Conservation (phyloP, 768 basidiomycete species). For the Pleurotus citrinopileatus region DNA sequence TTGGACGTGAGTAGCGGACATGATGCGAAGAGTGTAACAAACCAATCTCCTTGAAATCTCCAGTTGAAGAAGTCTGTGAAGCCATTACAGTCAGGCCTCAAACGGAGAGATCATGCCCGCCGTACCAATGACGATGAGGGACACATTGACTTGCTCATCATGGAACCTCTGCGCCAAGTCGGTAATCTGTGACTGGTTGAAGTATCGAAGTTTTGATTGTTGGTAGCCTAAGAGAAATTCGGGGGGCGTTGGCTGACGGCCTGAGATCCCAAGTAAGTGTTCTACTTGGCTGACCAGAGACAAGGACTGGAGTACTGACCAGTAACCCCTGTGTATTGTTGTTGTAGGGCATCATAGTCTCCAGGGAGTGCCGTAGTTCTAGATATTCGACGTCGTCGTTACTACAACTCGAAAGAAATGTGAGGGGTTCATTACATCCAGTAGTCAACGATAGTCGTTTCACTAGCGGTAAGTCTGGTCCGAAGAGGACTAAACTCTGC, state of each 20-base stretch:
- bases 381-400: too few species aligned
- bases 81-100: not conserved
- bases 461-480: conserved; percentile 28
- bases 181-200: conserved; percentile 30
- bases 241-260: conserved; percentile 33
- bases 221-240: conserved; percentile 33
- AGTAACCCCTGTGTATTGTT: conserved; percentile 33
- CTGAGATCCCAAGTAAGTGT: conserved; percentile 12
- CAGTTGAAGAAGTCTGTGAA: conserved; percentile 32
- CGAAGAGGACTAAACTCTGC: conserved; percentile 29
- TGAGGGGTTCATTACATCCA: too few species aligned
- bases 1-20: not conserved
- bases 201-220: conserved; percentile 34
- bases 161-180: conserved; percentile 33
- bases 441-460: conserved; percentile 33
- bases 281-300: too few species aligned
- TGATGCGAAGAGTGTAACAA: not conserved
- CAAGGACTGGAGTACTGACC: too few species aligned
- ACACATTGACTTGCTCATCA: conserved; percentile 33
- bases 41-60: conserved; percentile 38
- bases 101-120: too few species aligned
- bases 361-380: conserved; percentile 32
- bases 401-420: too few species aligned
- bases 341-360: conserved; percentile 32
- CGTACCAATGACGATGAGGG: conserved; percentile 33